Evolutionary conservation across 192 early-diverging fungal species (phyloP), one percentile per base, ranked within the genome.

Genomic region (Dispira parvispora): DNA sequence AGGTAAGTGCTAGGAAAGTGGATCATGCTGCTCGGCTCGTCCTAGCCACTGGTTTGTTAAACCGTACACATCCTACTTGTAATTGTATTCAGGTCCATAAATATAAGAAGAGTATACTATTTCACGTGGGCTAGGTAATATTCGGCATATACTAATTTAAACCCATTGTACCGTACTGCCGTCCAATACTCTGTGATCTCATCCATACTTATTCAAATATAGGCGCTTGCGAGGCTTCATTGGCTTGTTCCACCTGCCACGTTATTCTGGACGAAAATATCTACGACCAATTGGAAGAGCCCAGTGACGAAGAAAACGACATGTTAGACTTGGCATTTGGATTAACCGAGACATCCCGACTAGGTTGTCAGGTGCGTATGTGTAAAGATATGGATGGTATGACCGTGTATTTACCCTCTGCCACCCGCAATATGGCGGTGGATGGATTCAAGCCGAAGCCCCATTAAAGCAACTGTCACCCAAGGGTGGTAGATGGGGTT

Each of bases 301-400:
- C 95, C 3, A 81, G 85, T 8, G 95, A 98, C 70, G 95, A 98
- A 67, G 95, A 98, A 64, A 93, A 96, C 67, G 95, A 98, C 71
- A 96, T 98, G 93, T 71, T 98, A 47, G 95, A 98, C 76, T 66
- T 98, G 65, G 93, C 93, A 14, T 98, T 93, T 78, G 93, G 90
- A 12, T 77, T 96, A 63, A 94, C 93, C 12, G 92, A 96, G 53
- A 98, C 93, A 79, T 91, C 93, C 44, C 80, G 95, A 20, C 76
- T 98, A 61, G 95, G 95, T 14, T 98, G 95, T 71, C 95, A 98
- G 68, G 82, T 96, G 14, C 64, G 76, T 44, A 86, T 98, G 83
- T 77, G 72, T 43, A 77, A 88, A 42, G 89, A 92, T 10, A 71
- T 98, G 69, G 88, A 91, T 64, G 95, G 92, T 8, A 80, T 94